Evolutionary conservation across 1,139 yeast species (phyloP), one percentile per base, ranked within the genome.

Genomic region (Hansenula sp.): DNA sequence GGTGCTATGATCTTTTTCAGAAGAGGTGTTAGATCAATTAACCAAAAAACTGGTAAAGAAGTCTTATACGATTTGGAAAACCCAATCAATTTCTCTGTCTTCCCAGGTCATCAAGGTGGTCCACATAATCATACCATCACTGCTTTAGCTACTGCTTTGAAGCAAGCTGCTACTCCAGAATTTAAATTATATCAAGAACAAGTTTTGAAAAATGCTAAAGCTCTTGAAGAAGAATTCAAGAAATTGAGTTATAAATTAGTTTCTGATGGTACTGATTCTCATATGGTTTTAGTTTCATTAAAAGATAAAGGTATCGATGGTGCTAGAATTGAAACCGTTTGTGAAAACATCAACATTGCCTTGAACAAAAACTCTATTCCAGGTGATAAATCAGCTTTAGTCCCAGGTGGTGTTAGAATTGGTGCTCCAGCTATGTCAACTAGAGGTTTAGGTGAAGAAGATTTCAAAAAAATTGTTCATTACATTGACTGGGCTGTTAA

Each of bases 91-190:
- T 92, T 92, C 67, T 89, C 97, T 10, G 97, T 92, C 50, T 92
- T 92, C 90, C 98, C 98, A 56, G 97, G 97, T 57, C 97, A 92
- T 69, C 98, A 92, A 74, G 98, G 98, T 75, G 98, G 98, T 64
- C 98, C 98, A 53, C 97, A 92, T 69, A 92, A 92, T 74, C 97
- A 92, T 73, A 92, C 97, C 56, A 92, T 92, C 63, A 83, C 97
- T 50, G 98, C 97, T 36, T 75, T 92, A 60, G 97, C 97, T 34
- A 90, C 94, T 50, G 98, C 98, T 46, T 77, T 92, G 61, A 88
- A 87, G 66, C 98, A 92, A 71, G 95, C 96, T 46, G 78, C 82
- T 45, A 78, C 94, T 41, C 95, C 95, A 42, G 96, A 88, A 66
- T 92, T 87, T 72, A 87, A 79, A 68, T 80, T 80, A 62, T 92